Evolutionary conservation across 2,329 filamentous ascomycete species (phyloP), one percentile per base, ranked within the genome.

Genomic region (Colletotrichum sp.): DNA sequence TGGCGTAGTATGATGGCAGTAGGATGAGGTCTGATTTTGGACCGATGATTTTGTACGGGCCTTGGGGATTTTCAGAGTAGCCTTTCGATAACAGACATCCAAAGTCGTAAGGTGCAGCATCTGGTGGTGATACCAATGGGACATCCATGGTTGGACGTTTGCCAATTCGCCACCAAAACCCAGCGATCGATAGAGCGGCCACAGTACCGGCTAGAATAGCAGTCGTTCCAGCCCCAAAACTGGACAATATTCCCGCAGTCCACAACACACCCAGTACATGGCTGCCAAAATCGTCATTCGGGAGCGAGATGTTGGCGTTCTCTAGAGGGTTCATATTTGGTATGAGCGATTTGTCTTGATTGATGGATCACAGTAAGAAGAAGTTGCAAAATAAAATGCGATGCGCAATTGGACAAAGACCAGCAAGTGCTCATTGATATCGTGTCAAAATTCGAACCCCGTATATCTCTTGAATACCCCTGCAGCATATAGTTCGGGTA

Each of bases 121-220:
- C 8, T 9, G 16, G 38, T 7, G 43, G 43, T 54, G 27, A 33
- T 9, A 54, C 43, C 16, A 24, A 13, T 13, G 63, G 63, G 16
- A 66, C 63, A 27, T 55, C 13, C 43, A 66, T 66, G 9, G 63
- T 66, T 29, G 9, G 78, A 78, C 8, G 75, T 79, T 43, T 57
- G 18, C 27, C 24, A 55, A 21, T 3, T 66, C 75, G 76, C 65
- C 78, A 77, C 11, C n/a, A 16, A n/a, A 43, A 43, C 38, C 16
- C n/a, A 16, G 8, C 18, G 11, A 43, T 43, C 18, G 38, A 43
- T n/a, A 43, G 9, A 43, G 38, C 18, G 38, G 18, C 38, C 18
- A 43, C 6, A n/a, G 9, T n/a, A 43, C 16, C 38, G n/a, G 38
- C 38, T 9, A 43, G 18, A 43, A 43, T 11, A n/a, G 16, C 38